Evolutionary conservation across 202 grass and related monocot species (phyloP).

Genomic region (Zoysia matrella): DNA sequence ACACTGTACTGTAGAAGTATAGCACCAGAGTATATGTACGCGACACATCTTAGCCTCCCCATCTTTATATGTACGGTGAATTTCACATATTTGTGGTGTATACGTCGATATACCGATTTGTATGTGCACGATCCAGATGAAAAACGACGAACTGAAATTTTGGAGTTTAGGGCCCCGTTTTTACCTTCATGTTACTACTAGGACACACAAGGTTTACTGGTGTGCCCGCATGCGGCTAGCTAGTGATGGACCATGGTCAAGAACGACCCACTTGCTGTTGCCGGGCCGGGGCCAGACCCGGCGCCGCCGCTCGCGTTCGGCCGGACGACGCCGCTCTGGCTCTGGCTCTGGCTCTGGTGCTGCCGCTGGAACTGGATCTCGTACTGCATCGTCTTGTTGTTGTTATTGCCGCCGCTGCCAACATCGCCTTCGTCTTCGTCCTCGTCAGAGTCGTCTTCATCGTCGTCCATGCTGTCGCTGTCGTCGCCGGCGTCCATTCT

Average conservation of each 20-base stretch:
- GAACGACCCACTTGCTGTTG: constrained; percentile 67
- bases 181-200: background rate
- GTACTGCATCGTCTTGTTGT: constrained; percentile 49
- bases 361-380: constrained; percentile 75
- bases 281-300: constrained; percentile 30
- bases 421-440: constrained; percentile 31
- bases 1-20: constrained; percentile 1
- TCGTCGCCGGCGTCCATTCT: constrained; percentile 39
- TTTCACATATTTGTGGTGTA: constrained; percentile 39
- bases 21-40: constrained; percentile 9
- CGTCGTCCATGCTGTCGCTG: constrained; percentile 59
- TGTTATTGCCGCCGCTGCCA: background rate
- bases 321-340: constrained; percentile 44
- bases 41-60: background rate
- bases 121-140: constrained; percentile 36
- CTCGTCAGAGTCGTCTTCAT: constrained; percentile 59
- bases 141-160: background rate
- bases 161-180: constrained; percentile 25
- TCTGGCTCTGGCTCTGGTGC: constrained; percentile 10
- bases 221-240: background rate
- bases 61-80: constrained; percentile 39
- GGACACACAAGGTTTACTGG: background rate
- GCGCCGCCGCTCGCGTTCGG: constrained; percentile 25
- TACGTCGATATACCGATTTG: background rate
- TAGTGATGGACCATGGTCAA: constrained; percentile 73